These are phyloP conservation scores for Termitomyces sp. DNA, from an alignment of 768 basidiomycete species.

Conservation along the genomic window DNA sequence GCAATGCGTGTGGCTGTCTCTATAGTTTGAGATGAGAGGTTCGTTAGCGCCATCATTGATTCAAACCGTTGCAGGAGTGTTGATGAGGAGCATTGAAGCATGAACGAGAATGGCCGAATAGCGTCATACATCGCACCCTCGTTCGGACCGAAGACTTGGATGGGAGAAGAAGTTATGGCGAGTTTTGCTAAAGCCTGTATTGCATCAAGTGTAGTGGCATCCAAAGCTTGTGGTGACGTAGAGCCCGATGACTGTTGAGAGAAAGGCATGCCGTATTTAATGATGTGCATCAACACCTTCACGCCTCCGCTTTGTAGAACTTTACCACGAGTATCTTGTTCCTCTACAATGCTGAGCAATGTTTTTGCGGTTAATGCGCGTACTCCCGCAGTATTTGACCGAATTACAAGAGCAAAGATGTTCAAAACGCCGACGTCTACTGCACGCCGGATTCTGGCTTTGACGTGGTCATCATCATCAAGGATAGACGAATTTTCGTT, in stretches of 20 bases:
- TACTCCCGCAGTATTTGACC: slow-evolving; percentile 61
- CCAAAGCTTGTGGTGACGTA: slow-evolving; percentile 27
- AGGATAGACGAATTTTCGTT: slow-evolving; percentile 33
- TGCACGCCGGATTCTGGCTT: slow-evolving; percentile 50
- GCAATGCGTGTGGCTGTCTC: slow-evolving; percentile 67
- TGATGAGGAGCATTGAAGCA: slow-evolving; percentile 67
- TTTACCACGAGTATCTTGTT: slow-evolving; percentile 70
- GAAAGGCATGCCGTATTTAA: slow-evolving; percentile 41
- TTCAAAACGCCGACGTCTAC: slow-evolving; percentile 62
- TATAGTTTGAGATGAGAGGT: slow-evolving; percentile 77
- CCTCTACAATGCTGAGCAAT: slow-evolving; percentile 70
- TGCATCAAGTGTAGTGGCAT: slow-evolving; percentile 49
- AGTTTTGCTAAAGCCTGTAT: slow-evolving; percentile 92
- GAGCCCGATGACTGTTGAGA: slow-evolving; percentile 22
- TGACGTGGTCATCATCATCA: slow-evolving; percentile 68
- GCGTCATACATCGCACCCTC: slow-evolving; percentile 73
- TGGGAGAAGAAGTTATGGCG: slow-evolving; percentile 85
- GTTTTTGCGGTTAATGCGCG: slow-evolving; percentile 56
- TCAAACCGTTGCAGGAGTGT: slow-evolving; percentile 86
- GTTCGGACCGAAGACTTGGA: slow-evolving; percentile 88
- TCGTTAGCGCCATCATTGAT: slow-evolving; percentile 93
- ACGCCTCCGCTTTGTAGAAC: slow-evolving; percentile 78
- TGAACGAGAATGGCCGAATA: slow-evolving; percentile 73
- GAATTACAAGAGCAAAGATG: slow-evolving; percentile 54
- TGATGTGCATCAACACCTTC: slow-evolving; percentile 57